Evolutionary conservation across 2,329 filamentous ascomycete genomes (phyloP).

Genomic region (Arthrobotrys conoides): DNA sequence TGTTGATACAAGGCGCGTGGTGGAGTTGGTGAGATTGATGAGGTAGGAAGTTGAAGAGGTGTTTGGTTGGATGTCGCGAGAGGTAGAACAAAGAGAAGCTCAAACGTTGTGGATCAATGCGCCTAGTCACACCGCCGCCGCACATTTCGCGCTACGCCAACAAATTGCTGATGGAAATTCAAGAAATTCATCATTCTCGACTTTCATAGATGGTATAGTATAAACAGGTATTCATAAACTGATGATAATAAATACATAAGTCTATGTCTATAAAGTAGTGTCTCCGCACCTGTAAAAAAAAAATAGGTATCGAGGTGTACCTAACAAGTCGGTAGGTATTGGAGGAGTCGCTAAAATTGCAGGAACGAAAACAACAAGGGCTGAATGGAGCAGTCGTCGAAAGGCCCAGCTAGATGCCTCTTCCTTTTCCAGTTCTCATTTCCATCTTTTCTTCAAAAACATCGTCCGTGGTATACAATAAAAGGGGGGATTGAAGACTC

Average conservation of each 20-base stretch:
- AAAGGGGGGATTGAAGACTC: background rate
- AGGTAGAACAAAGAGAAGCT: conserved; percentile 20
- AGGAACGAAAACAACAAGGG: conserved; percentile 34
- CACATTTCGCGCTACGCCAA: background rate
- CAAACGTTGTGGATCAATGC: background rate
- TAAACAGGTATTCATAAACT: background rate
- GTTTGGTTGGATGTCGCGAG: background rate
- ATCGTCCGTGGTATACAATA: background rate
- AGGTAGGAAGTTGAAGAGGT: background rate
- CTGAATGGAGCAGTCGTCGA: conserved; percentile 16
- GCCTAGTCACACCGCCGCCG: conserved; percentile 6
- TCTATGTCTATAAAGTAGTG: conserved; percentile 34
- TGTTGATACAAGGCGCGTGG: background rate
- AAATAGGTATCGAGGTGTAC: conserved; percentile 3
- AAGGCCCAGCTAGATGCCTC: background rate
- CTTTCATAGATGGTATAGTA: background rate
- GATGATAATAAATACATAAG: conserved; percentile 13
- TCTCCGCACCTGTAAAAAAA: conserved; percentile 5
- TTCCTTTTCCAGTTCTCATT: background rate
- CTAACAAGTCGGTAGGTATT: background rate
- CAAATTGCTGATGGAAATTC: conserved; percentile 1
- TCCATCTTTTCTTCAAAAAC: background rate
- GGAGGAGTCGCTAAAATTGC: conserved; percentile 50
- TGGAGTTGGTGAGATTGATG: background rate
- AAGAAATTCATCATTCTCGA: background rate